Conservation (phyloP, 1,139 yeast species). For the Yamadazyma atmosphaerica region DNA sequence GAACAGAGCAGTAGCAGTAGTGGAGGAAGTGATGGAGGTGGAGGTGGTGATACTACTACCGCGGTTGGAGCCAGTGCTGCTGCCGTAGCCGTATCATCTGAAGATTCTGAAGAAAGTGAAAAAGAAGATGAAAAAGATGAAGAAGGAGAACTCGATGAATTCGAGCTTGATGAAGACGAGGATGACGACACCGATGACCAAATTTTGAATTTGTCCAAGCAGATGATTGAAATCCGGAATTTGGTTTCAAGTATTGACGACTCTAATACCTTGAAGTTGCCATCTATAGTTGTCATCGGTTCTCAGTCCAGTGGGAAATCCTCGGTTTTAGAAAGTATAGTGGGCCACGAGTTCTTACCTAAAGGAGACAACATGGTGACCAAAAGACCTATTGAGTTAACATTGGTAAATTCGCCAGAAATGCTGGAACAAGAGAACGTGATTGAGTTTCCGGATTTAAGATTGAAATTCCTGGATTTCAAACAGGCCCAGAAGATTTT, state of each 20-base stretch:
- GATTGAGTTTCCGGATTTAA: conserved; percentile 92
- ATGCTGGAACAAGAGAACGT: conserved; percentile 66
- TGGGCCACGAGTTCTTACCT: conserved; percentile 92
- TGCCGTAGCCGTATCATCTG: conserved; percentile 41
- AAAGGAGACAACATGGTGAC: conserved; percentile 97
- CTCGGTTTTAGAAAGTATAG: conserved; percentile 89
- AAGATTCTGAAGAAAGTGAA: conserved; percentile 20
- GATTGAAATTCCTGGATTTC: conserved; percentile 82
- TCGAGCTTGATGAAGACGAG: conserved; percentile 42
- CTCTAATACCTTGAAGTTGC: conserved; percentile 74
- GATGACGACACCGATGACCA: conserved; percentile 61
- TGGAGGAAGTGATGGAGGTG: conserved; percentile 31
- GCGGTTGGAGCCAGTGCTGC: conserved; percentile 49
- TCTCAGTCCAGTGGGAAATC: conserved; percentile 98
- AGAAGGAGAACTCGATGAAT: conserved; percentile 31
- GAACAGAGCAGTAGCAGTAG: conserved; percentile 19
- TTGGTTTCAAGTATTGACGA: conserved; percentile 77
- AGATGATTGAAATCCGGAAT: conserved; percentile 93
- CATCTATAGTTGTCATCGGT: conserved; percentile 95
- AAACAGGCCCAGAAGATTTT: conserved; percentile 82
- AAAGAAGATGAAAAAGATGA: conserved; percentile 29
- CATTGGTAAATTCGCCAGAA: conserved; percentile 82
- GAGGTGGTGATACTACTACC: conserved; percentile 35
- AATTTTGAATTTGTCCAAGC: conserved; percentile 84
- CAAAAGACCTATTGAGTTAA: conserved; percentile 90